Base-by-base conservation (phyloP, 805 yeast species). In the Lachancea sp. region DNA sequence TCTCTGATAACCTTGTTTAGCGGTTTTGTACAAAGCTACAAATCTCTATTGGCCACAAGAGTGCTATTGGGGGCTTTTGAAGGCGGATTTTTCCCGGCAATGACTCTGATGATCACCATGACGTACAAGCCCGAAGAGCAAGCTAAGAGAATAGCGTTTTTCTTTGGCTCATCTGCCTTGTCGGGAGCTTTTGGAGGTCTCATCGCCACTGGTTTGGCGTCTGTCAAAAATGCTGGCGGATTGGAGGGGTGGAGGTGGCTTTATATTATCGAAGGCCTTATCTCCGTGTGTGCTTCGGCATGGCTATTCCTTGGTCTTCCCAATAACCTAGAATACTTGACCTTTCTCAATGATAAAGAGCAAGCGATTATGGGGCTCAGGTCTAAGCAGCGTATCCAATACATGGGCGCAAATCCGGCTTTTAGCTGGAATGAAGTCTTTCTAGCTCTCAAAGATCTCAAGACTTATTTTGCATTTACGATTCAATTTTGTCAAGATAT, bases 141-240 rank as follows among this genome's bases (percentile, higher is more conserved):
- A 20, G 67, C 69, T 3, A 54, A 63, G 13, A 59, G 75, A 33
- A 50, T 66, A 30, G 66, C 72, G n/a, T 57, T 67, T 36, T 57
- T 73, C 29, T 71, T 69, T 48, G 62, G 69, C 6, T 63, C 71
- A 26, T 65, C 75, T n/a, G 69, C 70, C 20, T 47, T 71, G 36
- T 63, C 75, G 10, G 68, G 71, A 37, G 73, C 74, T 13, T 69
- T 74, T 51, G 72, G 74, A 20, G 78, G 78, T 8, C 58, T 69
- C 15, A 62, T 70, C 29, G 65, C 66, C 3, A 60, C 62, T 35
- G 75, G 69, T 15, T 59, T 81, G 44, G 44, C 54, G 25, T 49
- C 50, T 19, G 58, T 65, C 51, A 53, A 59, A 29, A 60, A 60
- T 3, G 47, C 51, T 8, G 58, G 53, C 13, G 57, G 60, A 6